Percentiles rank a stretch among this genome's conserved stretches.
Evolutionary conservation across 176 grass and related monocot genomes (phyloP).

Genomic region (Stipa capillata): DNA sequence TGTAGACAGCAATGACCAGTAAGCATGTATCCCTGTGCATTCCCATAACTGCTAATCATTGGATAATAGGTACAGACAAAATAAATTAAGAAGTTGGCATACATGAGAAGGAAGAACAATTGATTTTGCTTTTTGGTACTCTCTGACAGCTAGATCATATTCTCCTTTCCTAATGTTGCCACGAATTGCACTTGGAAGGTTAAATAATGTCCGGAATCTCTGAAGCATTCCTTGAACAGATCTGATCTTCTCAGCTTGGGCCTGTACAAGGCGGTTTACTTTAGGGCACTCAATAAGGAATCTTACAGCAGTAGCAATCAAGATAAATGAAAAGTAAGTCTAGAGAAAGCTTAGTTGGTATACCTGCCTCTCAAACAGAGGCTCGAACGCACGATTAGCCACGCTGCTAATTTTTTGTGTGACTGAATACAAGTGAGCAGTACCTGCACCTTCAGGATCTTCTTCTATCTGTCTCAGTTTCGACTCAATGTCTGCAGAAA

Average conservation of each 20-base stretch:
- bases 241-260: constrained; percentile 99
- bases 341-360: constrained; percentile 25
- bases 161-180: constrained; percentile 95
- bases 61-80: not conserved
- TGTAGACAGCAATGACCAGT: not conserved
- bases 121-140: constrained; percentile 99
- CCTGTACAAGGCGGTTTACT: constrained; percentile 37
- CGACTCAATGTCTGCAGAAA: constrained; percentile 73
- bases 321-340: constrained; percentile 1
- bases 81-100: constrained; percentile 24
- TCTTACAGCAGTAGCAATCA: not conserved
- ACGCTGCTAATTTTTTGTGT: constrained; percentile 83
- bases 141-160: constrained; percentile 98
- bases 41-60: not conserved
- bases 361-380: constrained; percentile 99
- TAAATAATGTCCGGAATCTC: constrained; percentile 95
- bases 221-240: constrained; percentile 99
- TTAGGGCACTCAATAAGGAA: constrained; percentile 23
- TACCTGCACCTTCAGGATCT: constrained; percentile 95
- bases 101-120: constrained; percentile 99
- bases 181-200: constrained; percentile 90
- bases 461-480: constrained; percentile 99
- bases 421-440: constrained; percentile 71
- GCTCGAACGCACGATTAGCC: constrained; percentile 90
- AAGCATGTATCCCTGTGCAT: not conserved